Evolutionary conservation across 2,329 filamentous ascomycete genomes (phyloP).

Genomic region (Botryotinia convoluta): DNA sequence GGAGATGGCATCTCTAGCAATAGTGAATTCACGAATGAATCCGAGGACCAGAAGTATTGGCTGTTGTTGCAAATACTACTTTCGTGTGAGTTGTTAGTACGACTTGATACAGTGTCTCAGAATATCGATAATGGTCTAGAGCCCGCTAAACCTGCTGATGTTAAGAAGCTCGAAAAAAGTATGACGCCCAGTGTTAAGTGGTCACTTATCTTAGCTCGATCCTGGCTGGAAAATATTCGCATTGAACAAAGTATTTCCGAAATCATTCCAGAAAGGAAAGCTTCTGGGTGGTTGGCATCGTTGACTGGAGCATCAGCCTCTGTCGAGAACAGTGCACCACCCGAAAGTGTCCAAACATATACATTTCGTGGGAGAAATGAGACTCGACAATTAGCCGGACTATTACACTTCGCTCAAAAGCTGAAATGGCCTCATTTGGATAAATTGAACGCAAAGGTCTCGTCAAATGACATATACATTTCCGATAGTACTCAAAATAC

Average conservation of each 20-base stretch:
- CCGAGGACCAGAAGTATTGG: constrained; percentile 64
- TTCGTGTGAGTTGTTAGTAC: constrained; percentile 62
- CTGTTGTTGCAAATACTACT: constrained; percentile 63
- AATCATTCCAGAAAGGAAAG: constrained; percentile 34
- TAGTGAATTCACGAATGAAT: constrained; percentile 48
- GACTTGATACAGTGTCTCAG: constrained; percentile 61
- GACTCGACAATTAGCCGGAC: constrained; percentile 57
- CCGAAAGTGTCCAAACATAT: constrained; percentile 42
- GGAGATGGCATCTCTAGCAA: constrained; percentile 54
- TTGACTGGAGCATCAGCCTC: constrained; percentile 47
- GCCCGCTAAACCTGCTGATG: constrained; percentile 53
- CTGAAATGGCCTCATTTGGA: constrained; percentile 63
- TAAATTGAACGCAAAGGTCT: constrained; percentile 30
- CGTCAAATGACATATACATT: constrained; percentile 37
- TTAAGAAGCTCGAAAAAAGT: constrained; percentile 60
- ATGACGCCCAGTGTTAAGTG: constrained; percentile 63
- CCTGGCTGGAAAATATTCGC: constrained; percentile 67
- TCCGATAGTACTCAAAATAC: constrained; percentile 30
- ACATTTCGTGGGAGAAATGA: constrained; percentile 46
- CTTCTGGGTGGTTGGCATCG: constrained; percentile 53
- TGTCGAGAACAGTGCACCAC: constrained; percentile 43
- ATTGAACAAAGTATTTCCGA: constrained; percentile 47
- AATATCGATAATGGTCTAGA: constrained; percentile 55
- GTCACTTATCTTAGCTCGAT: constrained; percentile 62
- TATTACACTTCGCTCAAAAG: constrained; percentile 62